Base-by-base conservation (phyloP, 179 eudicot genomes). In the Beta lomatogona region DNA sequence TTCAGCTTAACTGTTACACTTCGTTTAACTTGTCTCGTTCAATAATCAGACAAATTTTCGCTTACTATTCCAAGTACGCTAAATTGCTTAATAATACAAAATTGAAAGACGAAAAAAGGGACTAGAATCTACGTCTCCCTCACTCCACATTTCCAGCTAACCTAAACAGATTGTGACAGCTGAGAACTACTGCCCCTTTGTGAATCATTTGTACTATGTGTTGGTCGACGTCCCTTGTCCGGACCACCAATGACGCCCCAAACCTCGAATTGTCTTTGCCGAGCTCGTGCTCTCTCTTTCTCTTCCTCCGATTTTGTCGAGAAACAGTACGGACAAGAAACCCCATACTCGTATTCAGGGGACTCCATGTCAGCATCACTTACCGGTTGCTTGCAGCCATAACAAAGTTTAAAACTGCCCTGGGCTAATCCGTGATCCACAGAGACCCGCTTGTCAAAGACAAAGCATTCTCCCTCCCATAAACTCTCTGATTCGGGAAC, bases 401-500 rank as follows among this genome's bases (percentile, higher is more conserved):
- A 96, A 85, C 99, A 96, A 41, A 96, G 93, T 88, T 96, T 91
- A 89, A 91, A 89, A 25, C 93, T 89, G 70, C 99, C 99, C 61
- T 86, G 96, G 19, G 83, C 94, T 85, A 96, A 78, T 48, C 99
- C 99, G 36, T 96, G 99, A 73, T 94, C 94, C n/a, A 96, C 98
- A 0, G 99, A 96, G 48, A 96, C 98, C 45, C 98, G 91, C 81
- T 96, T 96, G 86, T 96, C 99, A 77, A 96, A 96, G 66, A 96
- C 98, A 86, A 96, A 96, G 88, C 99, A 96, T 81, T 96, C 99
- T 15, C 98, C 99, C 65, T 94, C 98, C 99, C 99, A 96, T 0
- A 91, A 83, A 89, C 96, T 92, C 84, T 91, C 91, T 0, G 87
- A 76, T 78, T 90, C 84, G 2, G 98, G 99, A 60, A 94, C 88